Conservation (phyloP, 2,329 filamentous ascomycete genomes). For the Amauroascus niger region DNA sequence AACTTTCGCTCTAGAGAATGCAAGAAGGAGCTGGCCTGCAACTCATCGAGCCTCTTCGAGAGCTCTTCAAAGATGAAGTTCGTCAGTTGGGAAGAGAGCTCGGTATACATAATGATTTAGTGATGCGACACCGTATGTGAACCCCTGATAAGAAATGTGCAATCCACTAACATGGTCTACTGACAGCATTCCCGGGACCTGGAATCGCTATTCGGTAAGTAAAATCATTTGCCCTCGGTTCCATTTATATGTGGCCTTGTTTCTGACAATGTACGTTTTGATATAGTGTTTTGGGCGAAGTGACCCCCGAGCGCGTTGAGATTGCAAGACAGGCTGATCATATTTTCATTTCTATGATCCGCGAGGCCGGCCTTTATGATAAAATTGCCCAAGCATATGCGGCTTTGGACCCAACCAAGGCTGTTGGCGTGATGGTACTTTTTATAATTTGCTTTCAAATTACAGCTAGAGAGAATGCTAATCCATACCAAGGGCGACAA, state of each 20-base stretch:
- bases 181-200: constrained; percentile 55
- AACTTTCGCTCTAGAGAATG: constrained; percentile 21
- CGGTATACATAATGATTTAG: constrained; percentile 63
- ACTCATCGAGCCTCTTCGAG: constrained; percentile 60
- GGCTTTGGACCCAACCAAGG: constrained; percentile 51
- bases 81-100: constrained; percentile 56
- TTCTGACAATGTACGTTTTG: not conserved
- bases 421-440: constrained; percentile 41
- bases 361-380: constrained; percentile 38
- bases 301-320: constrained; percentile 63
- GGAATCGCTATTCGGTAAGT: constrained; percentile 55
- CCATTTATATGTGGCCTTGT: not conserved
- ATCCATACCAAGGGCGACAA: constrained; percentile 47
- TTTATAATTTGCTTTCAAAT: too few species aligned
- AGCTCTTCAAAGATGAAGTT: constrained; percentile 74
- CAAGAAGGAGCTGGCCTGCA: constrained; percentile 18
- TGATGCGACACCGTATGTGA: constrained; percentile 54
- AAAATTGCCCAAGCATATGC: constrained; percentile 62
- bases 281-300: constrained; percentile 59
- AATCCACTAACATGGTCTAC: not conserved
- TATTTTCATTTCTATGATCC: constrained; percentile 41
- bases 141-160: not conserved
- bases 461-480: constrained; percentile 12
- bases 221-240: not conserved
- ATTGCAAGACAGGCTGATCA: constrained; percentile 49